Evolutionary conservation across 768 basidiomycete species (phyloP).

Genomic region (Wakefieldia striispora): DNA sequence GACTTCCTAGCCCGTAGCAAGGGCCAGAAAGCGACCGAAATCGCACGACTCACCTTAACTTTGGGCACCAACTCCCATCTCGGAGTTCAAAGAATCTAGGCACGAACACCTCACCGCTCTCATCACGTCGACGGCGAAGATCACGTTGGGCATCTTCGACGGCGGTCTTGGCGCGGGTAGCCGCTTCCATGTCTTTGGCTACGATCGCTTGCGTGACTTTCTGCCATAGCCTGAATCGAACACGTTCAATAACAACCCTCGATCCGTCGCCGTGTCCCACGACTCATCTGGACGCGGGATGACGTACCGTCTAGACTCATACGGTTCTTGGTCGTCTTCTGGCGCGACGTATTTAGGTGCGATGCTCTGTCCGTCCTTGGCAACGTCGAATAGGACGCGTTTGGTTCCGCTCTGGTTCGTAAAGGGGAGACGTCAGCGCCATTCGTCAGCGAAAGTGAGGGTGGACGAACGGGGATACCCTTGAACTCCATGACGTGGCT

Average conservation of each 20-base stretch:
- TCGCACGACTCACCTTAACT: slow-evolving; percentile 55
- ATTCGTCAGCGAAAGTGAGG: not conserved
- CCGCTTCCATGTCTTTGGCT: slow-evolving; percentile 89
- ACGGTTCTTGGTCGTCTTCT: slow-evolving; percentile 82
- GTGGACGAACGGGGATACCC: slow-evolving; percentile 52
- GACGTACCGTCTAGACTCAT: slow-evolving; percentile 81
- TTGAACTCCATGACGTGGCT: slow-evolving; percentile 86
- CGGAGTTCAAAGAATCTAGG: slow-evolving; percentile 78
- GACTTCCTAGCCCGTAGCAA: not conserved
- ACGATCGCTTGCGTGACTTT: slow-evolving; percentile 83
- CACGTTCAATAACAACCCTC: too few species aligned
- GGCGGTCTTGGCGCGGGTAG: slow-evolving; percentile 82
- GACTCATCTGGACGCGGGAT: not conserved
- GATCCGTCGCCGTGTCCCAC: too few species aligned
- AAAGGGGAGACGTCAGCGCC: not conserved
- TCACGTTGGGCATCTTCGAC: slow-evolving; percentile 95
- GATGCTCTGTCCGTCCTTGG: slow-evolving; percentile 68
- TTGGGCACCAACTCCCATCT: slow-evolving; percentile 82
- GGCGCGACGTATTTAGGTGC: slow-evolving; percentile 83
- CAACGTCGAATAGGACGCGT: slow-evolving; percentile 81
- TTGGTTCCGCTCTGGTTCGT: slow-evolving; percentile 56
- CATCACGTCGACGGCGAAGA: slow-evolving; percentile 68
- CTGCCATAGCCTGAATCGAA: slow-evolving; percentile 63
- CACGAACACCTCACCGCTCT: slow-evolving; percentile 62
- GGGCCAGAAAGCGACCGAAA: not conserved